Percentiles rank a stretch among this genome's conserved stretches.
Evolutionary conservation across 768 basidiomycete species (phyloP).

Genomic region (Tubosaeta sp.): DNA sequence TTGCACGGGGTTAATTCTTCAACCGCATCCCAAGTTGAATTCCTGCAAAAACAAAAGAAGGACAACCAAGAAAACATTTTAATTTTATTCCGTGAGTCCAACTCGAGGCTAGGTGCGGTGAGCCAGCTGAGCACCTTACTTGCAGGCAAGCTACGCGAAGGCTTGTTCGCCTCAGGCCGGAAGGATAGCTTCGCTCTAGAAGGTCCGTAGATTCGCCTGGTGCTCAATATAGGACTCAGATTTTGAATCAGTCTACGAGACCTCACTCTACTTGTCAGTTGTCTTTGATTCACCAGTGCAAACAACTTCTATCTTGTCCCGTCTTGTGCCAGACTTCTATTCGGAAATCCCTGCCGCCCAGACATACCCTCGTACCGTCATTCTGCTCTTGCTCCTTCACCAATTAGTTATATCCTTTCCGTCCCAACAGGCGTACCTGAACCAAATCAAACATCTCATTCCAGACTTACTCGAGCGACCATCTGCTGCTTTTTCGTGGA

Average conservation of each 20-base stretch:
- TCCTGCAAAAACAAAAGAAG: constrained; percentile 32
- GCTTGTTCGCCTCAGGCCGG: constrained; percentile 57
- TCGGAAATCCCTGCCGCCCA: constrained; percentile 12
- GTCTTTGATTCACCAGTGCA: constrained; percentile 61
- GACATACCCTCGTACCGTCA: constrained; percentile 27
- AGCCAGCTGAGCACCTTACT: background rate
- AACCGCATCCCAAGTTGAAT: constrained; percentile 3
- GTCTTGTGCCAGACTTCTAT: constrained; percentile 52
- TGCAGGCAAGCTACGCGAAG: constrained; percentile 73
- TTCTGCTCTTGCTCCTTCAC: constrained; percentile 54
- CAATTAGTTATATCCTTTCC: constrained; percentile 57
- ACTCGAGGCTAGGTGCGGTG: background rate
- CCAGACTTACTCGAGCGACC: constrained; percentile 34
- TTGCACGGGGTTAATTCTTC: constrained; percentile 28
- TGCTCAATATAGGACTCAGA: background rate
- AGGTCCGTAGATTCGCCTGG: constrained; percentile 40
- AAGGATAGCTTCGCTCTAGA: constrained; percentile 60
- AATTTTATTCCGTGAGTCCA: constrained; percentile 63
- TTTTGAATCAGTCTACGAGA: constrained; percentile 58
- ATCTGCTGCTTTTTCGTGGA: constrained; percentile 45
- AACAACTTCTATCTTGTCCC: constrained; percentile 56
- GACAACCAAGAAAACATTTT: constrained; percentile 65
- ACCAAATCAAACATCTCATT: constrained; percentile 19
- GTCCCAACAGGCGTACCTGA: constrained; percentile 52
- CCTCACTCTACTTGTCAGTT: constrained; percentile 60